phyloP scores from a whole-genome alignment of 805 yeast genomes.

The Yarrowia sp. region DNA sequence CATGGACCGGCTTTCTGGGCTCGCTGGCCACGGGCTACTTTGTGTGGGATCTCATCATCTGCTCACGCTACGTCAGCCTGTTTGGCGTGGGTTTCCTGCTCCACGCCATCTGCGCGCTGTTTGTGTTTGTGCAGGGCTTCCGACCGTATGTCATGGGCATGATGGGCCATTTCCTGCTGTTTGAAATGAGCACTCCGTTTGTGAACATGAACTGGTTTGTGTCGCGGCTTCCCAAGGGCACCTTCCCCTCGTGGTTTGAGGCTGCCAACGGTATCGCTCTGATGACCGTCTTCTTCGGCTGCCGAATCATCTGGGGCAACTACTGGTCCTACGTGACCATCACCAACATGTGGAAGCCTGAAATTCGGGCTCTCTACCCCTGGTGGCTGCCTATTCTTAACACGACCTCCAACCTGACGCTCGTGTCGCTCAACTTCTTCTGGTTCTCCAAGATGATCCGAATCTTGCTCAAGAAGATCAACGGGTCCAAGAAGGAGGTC shows the following conservation, averaged over 20 bases:
- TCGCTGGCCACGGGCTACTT: constrained; percentile 85
- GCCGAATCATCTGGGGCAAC: constrained; percentile 88
- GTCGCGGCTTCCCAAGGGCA: constrained; percentile 72
- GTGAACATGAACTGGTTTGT: constrained; percentile 94
- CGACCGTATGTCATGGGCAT: constrained; percentile 80
- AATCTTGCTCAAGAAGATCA: constrained; percentile 68
- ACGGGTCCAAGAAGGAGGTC: constrained; percentile 40
- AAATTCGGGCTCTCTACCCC: constrained; percentile 60
- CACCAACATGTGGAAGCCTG: constrained; percentile 19
- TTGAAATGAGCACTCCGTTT: constrained; percentile 92
- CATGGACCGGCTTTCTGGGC: constrained; percentile 76
- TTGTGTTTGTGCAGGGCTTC: constrained; percentile 69
- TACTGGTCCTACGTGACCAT: constrained; percentile 59
- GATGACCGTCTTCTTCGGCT: constrained; percentile 72
- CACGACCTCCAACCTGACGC: constrained; percentile 63
- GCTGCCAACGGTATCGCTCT: constrained; percentile 70
- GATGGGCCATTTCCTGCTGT: constrained; percentile 81
- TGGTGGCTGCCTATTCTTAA: constrained; percentile 58
- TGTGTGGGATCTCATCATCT: constrained; percentile 84
- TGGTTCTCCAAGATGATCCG: constrained; percentile 91
- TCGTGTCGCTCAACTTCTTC: constrained; percentile 72
- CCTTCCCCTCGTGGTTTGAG: constrained; percentile 61
- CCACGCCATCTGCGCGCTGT: constrained; percentile 83
- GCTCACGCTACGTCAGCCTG: constrained; percentile 64
- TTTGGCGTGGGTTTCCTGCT: constrained; percentile 84